Base-by-base conservation (phyloP, 768 basidiomycete species). In the Botryobasidium botryosum region DNA sequence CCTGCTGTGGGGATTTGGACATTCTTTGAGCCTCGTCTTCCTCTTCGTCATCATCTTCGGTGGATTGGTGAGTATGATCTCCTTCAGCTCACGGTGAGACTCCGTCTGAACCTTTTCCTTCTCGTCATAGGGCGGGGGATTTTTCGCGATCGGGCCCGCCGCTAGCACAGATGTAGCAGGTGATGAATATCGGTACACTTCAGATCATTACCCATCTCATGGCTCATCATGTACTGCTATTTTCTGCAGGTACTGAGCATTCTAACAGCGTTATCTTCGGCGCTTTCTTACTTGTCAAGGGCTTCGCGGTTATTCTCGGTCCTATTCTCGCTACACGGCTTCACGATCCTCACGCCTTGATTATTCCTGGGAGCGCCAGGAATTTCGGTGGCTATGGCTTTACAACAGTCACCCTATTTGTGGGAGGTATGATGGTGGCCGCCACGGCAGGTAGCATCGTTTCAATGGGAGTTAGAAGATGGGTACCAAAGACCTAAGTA, bases 381-480 rank as follows among this genome's bases (percentile, higher is more conserved):
- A n/a, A n/a, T n/a, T 46, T 39, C 23, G 35, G 36, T 26, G 6
- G 35, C 18, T 41, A 46, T 27, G 45, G 45, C 4, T 46, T 46
- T 24, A 37, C 35, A 7, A 28, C 17, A 23, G 36, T 46, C 24
- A 25, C 26, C 24, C 23, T 46, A 4, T 46, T 46, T 25, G 45
- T 46, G 7, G 45, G 45, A 5, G 23, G 6, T 13, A 26, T 46
- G 36, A 29, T 37, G 5, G 33, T 26, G 13, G 38, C 36, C n/a
- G 39, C 45, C 26, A 21, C 25, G 17, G 5, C 29, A 5, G 38
- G 45, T 21, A 36, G 35, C 6, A 4, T 46, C 4, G 7, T 26
- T 5, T 32, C 36, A 12, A 39, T 39, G 37, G n/a, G n/a, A n/a
- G n/a, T n/a, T n/a, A n/a, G n/a, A n/a, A n/a, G n/a, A n/a, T n/a